These are phyloP conservation scores for Didymella pinodella DNA, from an alignment of 2,329 filamentous ascomycete species.

Conservation along the genomic window DNA sequence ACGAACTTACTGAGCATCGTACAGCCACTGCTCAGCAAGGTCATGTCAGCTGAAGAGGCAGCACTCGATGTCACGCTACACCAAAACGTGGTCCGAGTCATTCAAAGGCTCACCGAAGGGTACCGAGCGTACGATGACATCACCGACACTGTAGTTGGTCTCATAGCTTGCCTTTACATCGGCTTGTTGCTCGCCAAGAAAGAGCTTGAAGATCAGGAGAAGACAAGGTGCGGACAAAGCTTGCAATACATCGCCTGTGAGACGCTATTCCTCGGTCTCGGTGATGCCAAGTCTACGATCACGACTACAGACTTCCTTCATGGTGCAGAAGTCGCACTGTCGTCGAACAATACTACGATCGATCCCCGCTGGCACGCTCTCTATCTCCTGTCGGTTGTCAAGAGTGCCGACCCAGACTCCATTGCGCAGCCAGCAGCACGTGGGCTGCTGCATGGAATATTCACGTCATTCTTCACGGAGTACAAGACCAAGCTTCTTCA, in stretches of 20 bases:
- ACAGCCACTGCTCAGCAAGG: conserved; percentile 37
- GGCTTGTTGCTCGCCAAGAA: conserved; percentile 68
- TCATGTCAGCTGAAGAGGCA: conserved; percentile 36
- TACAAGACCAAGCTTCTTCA: conserved; percentile 81
- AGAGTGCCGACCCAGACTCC: conserved; percentile 33
- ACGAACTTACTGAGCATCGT: conserved; percentile 68
- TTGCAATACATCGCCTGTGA: conserved; percentile 37
- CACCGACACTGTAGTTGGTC: conserved; percentile 76
- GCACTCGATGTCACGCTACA: conserved; percentile 51
- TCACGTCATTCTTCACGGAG: conserved; percentile 77
- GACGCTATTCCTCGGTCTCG: conserved; percentile 47
- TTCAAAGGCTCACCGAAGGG: conserved; percentile 71
- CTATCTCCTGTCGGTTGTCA: conserved; percentile 35
- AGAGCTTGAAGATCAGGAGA: conserved; percentile 26
- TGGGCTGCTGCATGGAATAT: conserved; percentile 67
- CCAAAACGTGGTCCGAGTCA: conserved; percentile 71
- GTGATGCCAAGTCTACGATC: conserved; percentile 17
- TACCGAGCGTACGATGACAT: conserved; percentile 88
- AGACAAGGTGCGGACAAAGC: conserved; percentile 27
- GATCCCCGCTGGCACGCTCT: conserved; percentile 51
- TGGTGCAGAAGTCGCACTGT: conserved; percentile 31
- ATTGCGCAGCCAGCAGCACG: conserved; percentile 26
- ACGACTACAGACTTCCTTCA: conserved; percentile 30
- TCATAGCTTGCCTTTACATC: conserved; percentile 79
- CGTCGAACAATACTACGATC: conserved; percentile 30